Conservation (phyloP, 2,329 filamentous ascomycete genomes). For the Grosmannia clavigera region DNA sequence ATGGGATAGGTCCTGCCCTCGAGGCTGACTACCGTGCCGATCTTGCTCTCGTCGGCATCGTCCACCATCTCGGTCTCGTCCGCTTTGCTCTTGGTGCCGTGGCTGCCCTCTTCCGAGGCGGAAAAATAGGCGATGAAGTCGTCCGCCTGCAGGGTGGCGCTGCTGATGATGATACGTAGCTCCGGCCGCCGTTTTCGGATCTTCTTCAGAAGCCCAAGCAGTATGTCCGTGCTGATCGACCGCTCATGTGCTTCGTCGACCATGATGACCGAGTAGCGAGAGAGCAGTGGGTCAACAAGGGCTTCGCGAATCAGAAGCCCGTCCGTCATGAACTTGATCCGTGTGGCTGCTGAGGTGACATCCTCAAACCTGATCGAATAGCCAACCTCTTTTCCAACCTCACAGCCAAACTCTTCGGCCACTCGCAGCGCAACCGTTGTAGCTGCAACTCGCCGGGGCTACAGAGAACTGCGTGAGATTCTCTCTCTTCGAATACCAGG, state of each 20-base stretch:
- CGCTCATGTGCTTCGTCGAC: conserved; percentile 95
- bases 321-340: conserved; percentile 92
- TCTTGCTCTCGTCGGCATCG: conserved; percentile 16
- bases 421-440: conserved; percentile 82
- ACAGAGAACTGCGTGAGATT: not conserved
- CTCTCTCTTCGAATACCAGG: not conserved
- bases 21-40: conserved; percentile 61
- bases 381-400: conserved; percentile 80
- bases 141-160: conserved; percentile 84
- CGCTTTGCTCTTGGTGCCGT: not conserved
- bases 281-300: conserved; percentile 80
- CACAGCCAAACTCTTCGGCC: conserved; percentile 77
- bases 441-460: conserved; percentile 83
- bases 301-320: conserved; percentile 84
- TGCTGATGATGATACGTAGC: conserved; percentile 79
- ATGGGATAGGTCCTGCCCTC: conserved; percentile 85
- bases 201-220: conserved; percentile 85
- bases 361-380: conserved; percentile 93
- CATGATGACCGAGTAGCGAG: conserved; percentile 91
- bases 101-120: conserved; percentile 19
- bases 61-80: conserved; percentile 10
- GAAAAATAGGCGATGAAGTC: conserved; percentile 72
- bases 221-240: conserved; percentile 81
- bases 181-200: conserved; percentile 70
- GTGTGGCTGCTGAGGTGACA: conserved; percentile 70